phyloP scores from a whole-genome alignment of 1,139 yeast species.

The Wickerhamiella pararugosa region DNA sequence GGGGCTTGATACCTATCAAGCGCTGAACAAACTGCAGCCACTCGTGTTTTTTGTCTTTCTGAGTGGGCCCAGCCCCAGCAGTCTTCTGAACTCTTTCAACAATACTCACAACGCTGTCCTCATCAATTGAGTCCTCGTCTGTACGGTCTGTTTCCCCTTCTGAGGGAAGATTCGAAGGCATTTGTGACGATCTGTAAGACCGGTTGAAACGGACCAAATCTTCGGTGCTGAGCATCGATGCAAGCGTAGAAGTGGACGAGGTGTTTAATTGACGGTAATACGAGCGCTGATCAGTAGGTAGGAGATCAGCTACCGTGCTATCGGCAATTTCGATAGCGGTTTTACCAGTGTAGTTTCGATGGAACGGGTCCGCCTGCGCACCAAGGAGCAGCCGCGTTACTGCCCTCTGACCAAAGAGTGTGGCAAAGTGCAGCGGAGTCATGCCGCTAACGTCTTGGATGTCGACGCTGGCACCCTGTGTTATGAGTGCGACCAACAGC shows the following conservation, averaged over 20 bases:
- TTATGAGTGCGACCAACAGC: slow-evolving; percentile 48
- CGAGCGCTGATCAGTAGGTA: slow-evolving; percentile 20
- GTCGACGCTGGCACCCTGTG: slow-evolving; percentile 70
- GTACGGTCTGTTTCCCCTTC: not conserved
- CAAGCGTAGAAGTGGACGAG: slow-evolving; percentile 13
- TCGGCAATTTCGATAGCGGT: slow-evolving; percentile 43
- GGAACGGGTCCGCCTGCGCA: slow-evolving; percentile 41
- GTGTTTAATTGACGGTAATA: slow-evolving; percentile 18
- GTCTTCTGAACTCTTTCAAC: too few species aligned
- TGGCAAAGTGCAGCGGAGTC: slow-evolving; percentile 78
- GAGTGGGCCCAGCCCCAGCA: not conserved
- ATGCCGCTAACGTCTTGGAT: slow-evolving; percentile 63
- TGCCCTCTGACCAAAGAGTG: slow-evolving; percentile 55
- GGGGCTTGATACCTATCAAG: not conserved
- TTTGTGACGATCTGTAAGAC: not conserved
- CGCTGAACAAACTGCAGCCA: slow-evolving; percentile 12
- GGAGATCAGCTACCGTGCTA: slow-evolving; percentile 32
- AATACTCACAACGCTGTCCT: too few species aligned
- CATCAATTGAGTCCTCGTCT: not conserved
- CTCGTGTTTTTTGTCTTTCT: not conserved
- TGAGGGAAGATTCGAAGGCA: not conserved
- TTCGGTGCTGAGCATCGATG: slow-evolving; percentile 6
- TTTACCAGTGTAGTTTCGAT: slow-evolving; percentile 41
- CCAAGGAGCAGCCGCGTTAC: slow-evolving; percentile 44
- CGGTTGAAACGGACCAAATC: not conserved